Evolutionary conservation across 768 basidiomycete genomes (phyloP), one percentile per base, ranked within the genome.

Genomic region (Inosperma sp.): DNA sequence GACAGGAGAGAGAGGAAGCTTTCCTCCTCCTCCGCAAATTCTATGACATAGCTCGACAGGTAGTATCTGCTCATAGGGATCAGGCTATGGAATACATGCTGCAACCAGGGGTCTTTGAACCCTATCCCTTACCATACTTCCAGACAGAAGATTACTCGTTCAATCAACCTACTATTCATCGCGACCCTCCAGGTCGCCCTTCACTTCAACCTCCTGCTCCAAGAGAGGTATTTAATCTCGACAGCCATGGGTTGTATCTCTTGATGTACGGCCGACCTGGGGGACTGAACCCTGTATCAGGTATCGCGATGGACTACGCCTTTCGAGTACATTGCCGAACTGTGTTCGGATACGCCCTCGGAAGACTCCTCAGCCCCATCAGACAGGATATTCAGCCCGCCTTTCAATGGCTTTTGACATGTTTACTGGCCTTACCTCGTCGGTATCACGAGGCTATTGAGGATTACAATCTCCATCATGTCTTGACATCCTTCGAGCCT

Each of bases 11-110:
- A n/a, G n/a, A n/a, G n/a, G 34, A 35, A n/a, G 7, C 34, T 8
- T 35, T n/a, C 34, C 34, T 35, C 34, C 10, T 35, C 5, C 34
- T 35, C 13, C 5, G 13, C n/a, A 19, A 35, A 9, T 19, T 69
- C 1, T 57, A 63, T 30, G 61, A 62, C 6, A 13, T 35, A n/a
- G 34, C 34, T 4, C 7, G 2, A 14, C 5, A 19, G 34, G 6
- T 35, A 8, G 4, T 35, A 3, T 19, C 34, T n/a, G 9, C n/a
- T n/a, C 13, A 35, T 9, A 5, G 13, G 5, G 34, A 35, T 9
- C 34, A n/a, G 9, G 34, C 13, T 9, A 35, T 35, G 34, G 9
- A 2, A n/a, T 35, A n/a, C 34, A 14, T 35, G 5, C 34, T 35
- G n/a, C n/a, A 35, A 35, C 34, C 34, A 9, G 19, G 13, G 7